Evolutionary conservation across 345 rosid species (phyloP).

Genomic region (Salix exigua): DNA sequence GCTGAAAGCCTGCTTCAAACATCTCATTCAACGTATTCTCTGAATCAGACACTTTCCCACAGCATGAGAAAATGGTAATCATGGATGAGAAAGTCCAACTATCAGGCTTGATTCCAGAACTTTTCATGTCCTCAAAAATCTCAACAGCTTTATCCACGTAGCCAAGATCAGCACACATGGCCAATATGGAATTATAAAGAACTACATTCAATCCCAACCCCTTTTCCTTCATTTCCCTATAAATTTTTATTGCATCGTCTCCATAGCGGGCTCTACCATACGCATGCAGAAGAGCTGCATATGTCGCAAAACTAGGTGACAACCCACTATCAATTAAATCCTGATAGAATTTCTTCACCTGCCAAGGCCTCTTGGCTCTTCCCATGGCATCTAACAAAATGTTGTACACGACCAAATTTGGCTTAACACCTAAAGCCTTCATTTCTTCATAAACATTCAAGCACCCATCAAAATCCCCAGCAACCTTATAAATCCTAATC

Average conservation of each 20-base stretch:
- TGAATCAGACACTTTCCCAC: constrained; percentile 72
- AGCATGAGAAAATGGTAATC: constrained; percentile 70
- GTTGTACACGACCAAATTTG: constrained; percentile 62
- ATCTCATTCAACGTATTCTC: constrained; percentile 69
- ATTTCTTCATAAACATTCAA: constrained; percentile 87
- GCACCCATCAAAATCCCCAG: constrained; percentile 85
- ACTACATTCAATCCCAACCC: constrained; percentile 49
- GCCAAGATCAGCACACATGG: constrained; percentile 92
- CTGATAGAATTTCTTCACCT: constrained; percentile 59
- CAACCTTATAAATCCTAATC: constrained; percentile 59
- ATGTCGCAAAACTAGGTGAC: constrained; percentile 57
- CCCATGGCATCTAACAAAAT: constrained; percentile 87
- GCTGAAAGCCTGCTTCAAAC: constrained; percentile 76
- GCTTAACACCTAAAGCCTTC: constrained; percentile 77
- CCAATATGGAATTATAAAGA: constrained; percentile 76
- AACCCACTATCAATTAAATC: constrained; percentile 65
- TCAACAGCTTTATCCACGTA: constrained; percentile 57
- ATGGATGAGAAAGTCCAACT: constrained; percentile 92
- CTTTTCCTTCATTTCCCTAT: constrained; percentile 80
- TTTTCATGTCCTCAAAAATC: constrained; percentile 70
- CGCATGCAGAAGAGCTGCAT: constrained; percentile 72
- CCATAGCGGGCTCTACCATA: constrained; percentile 78
- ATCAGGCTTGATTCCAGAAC: constrained; percentile 56
- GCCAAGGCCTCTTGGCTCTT: constrained; percentile 95
- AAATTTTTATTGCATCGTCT: constrained; percentile 61